These are phyloP conservation scores for Wallacemonas sp. DNA, from an alignment of 208 protist species.

Conservation along the genomic window DNA sequence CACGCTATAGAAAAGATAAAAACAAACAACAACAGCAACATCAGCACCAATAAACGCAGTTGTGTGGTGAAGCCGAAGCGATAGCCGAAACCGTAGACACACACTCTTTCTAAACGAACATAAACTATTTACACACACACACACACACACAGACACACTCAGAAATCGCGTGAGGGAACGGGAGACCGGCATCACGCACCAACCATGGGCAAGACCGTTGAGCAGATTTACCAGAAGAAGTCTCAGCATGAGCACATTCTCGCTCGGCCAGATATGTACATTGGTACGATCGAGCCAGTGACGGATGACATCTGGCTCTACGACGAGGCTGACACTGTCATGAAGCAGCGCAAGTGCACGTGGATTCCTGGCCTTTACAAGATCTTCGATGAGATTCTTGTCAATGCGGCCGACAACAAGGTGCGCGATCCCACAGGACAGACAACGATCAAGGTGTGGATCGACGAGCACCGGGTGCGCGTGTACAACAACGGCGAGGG, in stretches of 20 bases:
- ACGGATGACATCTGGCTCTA: slow-evolving; percentile 96
- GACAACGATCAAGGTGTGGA: slow-evolving; percentile 94
- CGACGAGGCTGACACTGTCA: slow-evolving; percentile 86
- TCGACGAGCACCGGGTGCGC: slow-evolving; percentile 95
- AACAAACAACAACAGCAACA: slow-evolving; percentile 9
- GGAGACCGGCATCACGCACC: background rate
- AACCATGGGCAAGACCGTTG: slow-evolving; percentile 77
- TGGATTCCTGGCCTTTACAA: slow-evolving; percentile 99
- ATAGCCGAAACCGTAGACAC: too few relatives aligned
- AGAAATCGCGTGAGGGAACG: background rate
- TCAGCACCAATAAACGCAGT: slow-evolving; percentile 17
- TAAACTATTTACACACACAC: slow-evolving; percentile 20
- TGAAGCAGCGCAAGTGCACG: slow-evolving; percentile 93
- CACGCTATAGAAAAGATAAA: background rate
- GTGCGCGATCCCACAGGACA: slow-evolving; percentile 93
- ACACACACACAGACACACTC: slow-evolving; percentile 14
- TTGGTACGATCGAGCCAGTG: slow-evolving; percentile 93
- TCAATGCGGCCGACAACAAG: slow-evolving; percentile 99
- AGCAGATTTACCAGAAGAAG: slow-evolving; percentile 97
- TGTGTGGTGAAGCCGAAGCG: too few relatives aligned
- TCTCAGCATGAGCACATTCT: slow-evolving; percentile 99
- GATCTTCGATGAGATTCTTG: slow-evolving; percentile 99
- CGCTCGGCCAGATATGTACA: slow-evolving; percentile 99
- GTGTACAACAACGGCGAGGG: slow-evolving; percentile 99
- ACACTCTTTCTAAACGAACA: too few relatives aligned